Evolutionary conservation across 1,139 yeast species (phyloP), one percentile per base, ranked within the genome.

Genomic region (Blastobotrys apis): DNA sequence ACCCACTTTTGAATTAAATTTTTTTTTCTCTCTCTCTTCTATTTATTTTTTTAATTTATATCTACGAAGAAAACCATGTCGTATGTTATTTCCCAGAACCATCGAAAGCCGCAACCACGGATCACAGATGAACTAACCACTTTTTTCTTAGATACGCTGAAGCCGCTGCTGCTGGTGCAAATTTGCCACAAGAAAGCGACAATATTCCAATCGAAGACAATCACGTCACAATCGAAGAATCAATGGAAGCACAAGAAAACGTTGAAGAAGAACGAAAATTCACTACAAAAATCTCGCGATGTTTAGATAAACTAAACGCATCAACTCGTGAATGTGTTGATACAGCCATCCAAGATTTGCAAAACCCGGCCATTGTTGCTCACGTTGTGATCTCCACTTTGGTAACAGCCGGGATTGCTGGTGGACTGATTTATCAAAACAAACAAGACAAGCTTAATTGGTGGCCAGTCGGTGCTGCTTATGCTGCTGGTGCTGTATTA

Each of bases 301-400:
- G 27, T 15, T 37, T 19, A 16, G 26, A 27, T 12, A 20, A 23
- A 25, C n/a, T 37, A 6, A 13, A 12, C 5, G 44, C 33, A 13
- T 10, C 22, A 4, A 38, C 37, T 13, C n/a, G n/a, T n/a, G 35
- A 12, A 15, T 19, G 30, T 35, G 16, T 25, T 21, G 23, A 23
- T n/a, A 12, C 10, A 13, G 17, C 22, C 29, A 35, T 30, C 26
- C 34, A 27, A 19, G 74, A 70, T 56, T 63, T 73, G 46, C 65
- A 73, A 53, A 72, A 74, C 59, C 78, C 78, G 1, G 77, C 69
- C 12, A 16, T 16, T 12, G 77, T 74, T 35, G 59, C 70, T 19
- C 78, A 73, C 60, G 58, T 66, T 10, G 59, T 70, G 37, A 71
- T 72, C 41, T 68, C 71, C 29, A 56, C 66, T 19, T 63, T 70